Evolutionary conservation across 73 alveolate genomes (phyloP), one percentile per base, ranked within the genome.

Genomic region (Symbiodinium natans): DNA sequence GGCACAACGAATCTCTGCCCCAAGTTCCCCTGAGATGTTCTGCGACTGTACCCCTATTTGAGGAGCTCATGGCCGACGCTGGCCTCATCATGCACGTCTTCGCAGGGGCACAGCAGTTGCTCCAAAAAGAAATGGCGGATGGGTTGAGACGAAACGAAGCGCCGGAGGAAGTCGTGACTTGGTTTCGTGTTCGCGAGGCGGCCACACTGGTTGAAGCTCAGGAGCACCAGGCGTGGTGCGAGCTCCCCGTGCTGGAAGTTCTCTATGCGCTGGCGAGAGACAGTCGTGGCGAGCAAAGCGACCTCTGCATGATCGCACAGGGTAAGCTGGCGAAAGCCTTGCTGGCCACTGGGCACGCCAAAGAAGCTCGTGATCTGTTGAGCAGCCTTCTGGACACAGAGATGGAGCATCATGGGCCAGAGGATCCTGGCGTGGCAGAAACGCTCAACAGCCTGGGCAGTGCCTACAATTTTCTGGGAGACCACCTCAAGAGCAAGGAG

Each of bases 151-250:
- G 31, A 1, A 29, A 29, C 17, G 75, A 56, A 29, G 75, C 31
- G 0, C 2, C 27, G 75, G 75, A 21, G 27, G 27, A 21, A 56
- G 75, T 21, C 27, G 39, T n/a, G 83, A 27, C 83, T 1, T n/a
- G 15, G 19, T n/a, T 13, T 33, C 33, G 39, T n/a, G 39, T 71
- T 19, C 29, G 19, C 41, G 83, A 29, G 25, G 83, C 83, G 19
- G 92, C 92, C 0, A 25, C 38, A 27, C 42, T 59, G n/a, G 92
- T 38, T 27, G 92, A 41, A 59, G 92, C 42, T 8, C 92, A 83
- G 40, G 92, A 83, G 48, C 73, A 83, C 41, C 92, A 83, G 27
- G 59, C 92, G 4, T 83, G 92, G 92, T 83, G 92, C 73, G 73
- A 41, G 40, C 33, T 83, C 40, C 92, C 92, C n/a, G 38, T 83